phyloP scores from a whole-genome alignment of 2,329 filamentous ascomycete genomes.

The Colletotrichum kahawae region DNA sequence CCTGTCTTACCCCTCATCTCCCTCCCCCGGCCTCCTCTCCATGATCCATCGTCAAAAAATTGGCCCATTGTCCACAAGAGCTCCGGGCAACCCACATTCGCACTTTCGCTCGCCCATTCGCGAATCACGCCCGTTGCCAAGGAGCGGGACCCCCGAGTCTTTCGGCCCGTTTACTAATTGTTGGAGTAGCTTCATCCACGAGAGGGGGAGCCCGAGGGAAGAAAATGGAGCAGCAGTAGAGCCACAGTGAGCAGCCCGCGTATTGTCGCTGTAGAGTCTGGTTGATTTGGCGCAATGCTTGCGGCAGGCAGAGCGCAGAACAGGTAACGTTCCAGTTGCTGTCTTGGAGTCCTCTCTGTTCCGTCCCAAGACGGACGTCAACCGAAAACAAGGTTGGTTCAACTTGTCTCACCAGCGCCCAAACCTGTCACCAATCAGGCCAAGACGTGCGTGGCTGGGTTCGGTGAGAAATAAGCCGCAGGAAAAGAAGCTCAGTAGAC shows the following conservation, averaged over 20 bases:
- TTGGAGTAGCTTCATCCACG: neutral
- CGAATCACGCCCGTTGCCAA: constrained; percentile 6
- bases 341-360: neutral
- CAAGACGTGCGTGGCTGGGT: neutral
- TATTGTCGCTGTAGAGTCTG: neutral
- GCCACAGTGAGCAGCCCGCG: neutral
- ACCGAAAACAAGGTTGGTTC: neutral
- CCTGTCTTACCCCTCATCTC: constrained; percentile 5
- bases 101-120: neutral
- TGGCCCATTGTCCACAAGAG: neutral
- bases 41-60: neutral
- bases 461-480: neutral
- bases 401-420: neutral
- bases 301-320: neutral
- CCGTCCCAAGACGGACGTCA: neutral
- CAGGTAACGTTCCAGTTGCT: neutral
- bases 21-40: neutral
- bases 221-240: neutral
- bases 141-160: neutral
- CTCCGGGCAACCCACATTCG: neutral
- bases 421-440: neutral
- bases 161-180: constrained; percentile 13
- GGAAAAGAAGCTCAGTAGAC: neutral
- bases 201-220: neutral
- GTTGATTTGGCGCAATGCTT: neutral